phyloP scores from a whole-genome alignment of 768 basidiomycete species.

The Russula brevipes region DNA sequence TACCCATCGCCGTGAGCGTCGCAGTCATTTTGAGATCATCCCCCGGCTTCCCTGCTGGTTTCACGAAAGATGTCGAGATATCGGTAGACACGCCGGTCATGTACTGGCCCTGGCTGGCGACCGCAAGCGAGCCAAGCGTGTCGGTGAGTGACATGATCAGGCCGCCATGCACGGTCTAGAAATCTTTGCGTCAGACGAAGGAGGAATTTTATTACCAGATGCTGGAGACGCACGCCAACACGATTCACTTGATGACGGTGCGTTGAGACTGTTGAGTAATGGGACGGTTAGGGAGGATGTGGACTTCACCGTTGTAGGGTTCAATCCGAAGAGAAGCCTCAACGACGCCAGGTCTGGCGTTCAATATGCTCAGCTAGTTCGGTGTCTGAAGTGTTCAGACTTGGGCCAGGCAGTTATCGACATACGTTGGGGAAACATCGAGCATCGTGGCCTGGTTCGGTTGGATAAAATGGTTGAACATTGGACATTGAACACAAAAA shows the following conservation, averaged over 20 bases:
- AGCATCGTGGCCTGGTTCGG: slow-evolving; percentile 62
- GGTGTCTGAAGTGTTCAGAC: neutral
- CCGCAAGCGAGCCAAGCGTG: slow-evolving; percentile 78
- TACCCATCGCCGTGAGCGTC: slow-evolving; percentile 65
- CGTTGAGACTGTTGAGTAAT: slow-evolving; percentile 2
- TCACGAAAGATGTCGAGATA: slow-evolving; percentile 70
- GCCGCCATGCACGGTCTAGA: slow-evolving; percentile 67
- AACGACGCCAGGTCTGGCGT: slow-evolving; percentile 67
- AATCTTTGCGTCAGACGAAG: neutral
- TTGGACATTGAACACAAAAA: slow-evolving; percentile 1
- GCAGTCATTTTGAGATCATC: slow-evolving; percentile 63
- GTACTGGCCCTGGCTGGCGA: slow-evolving; percentile 73
- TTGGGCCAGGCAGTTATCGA: neutral
- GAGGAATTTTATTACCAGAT: slow-evolving; percentile 26
- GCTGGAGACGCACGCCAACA: slow-evolving; percentile 52
- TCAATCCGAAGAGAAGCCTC: slow-evolving; percentile 68
- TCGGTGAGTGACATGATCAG: slow-evolving; percentile 78
- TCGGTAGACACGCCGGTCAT: slow-evolving; percentile 90
- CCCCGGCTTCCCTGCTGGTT: slow-evolving; percentile 66
- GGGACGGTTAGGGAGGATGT: neutral
- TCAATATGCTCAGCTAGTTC: slow-evolving; percentile 55
- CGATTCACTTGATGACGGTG: slow-evolving; percentile 55
- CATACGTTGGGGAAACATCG: slow-evolving; percentile 75
- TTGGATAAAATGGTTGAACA: slow-evolving; percentile 8
- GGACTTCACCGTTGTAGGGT: slow-evolving; percentile 59